Conservation (phyloP, 352 stramenopile species). For the Thalassiosira pacifica region DNA sequence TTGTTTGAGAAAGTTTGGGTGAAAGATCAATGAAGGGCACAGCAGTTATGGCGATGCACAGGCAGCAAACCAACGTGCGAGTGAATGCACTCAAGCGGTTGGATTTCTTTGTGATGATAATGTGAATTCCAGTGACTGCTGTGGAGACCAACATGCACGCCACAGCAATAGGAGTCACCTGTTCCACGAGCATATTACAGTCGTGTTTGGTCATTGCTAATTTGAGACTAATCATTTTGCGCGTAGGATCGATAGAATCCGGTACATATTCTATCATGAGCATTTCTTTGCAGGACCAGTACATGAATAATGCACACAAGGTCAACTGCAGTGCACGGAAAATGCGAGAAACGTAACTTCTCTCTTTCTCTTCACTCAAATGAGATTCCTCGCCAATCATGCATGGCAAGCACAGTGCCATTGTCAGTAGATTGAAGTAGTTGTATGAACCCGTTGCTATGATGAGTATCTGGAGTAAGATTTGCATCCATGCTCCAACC, state of each 20-base stretch:
- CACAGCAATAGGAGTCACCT: conserved; percentile 29
- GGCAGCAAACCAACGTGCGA: conserved; percentile 40
- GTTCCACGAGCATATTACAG: conserved; percentile 49
- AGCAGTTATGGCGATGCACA: conserved; percentile 53
- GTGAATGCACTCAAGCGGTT: conserved; percentile 24
- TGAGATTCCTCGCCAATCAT: conserved; percentile 37
- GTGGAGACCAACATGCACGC: conserved; percentile 31
- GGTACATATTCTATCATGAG: conserved; percentile 27
- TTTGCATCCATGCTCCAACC: conserved; percentile 85
- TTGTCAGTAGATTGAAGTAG: conserved; percentile 94
- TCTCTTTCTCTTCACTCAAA: background rate
- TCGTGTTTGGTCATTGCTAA: conserved; percentile 49
- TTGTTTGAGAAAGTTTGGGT: conserved; percentile 21
- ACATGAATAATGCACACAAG: conserved; percentile 34
- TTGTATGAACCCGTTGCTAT: conserved; percentile 93
- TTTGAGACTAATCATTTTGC: conserved; percentile 39
- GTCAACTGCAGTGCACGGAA: conserved; percentile 10
- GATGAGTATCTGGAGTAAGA: conserved; percentile 90
- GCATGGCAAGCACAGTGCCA: conserved; percentile 74
- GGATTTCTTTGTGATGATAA: conserved; percentile 5
- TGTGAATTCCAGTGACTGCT: conserved; percentile 17
- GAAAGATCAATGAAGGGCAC: conserved; percentile 55
- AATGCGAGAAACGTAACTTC: conserved; percentile 8
- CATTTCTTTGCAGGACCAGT: conserved; percentile 43
- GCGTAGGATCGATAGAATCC: conserved; percentile 15